Base-by-base conservation (phyloP, 805 yeast genomes). In the Yarrowia hollandica region DNA sequence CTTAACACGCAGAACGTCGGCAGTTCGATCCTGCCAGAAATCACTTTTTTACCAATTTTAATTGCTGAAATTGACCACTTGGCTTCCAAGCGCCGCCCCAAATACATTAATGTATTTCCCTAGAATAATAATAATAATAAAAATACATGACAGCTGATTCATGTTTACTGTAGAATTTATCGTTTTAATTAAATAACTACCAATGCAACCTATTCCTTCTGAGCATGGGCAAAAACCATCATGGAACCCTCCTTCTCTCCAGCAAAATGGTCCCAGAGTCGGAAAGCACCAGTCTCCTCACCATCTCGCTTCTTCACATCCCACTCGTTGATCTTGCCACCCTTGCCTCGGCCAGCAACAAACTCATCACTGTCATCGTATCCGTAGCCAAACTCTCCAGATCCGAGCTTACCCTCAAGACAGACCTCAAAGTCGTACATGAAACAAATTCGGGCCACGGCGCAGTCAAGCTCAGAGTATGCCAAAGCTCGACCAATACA, bases 1-100 rank as follows among this genome's bases (percentile, higher is more conserved):
- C 96, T 88, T 90, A 89, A 90, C 97, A 90, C 96, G 96, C 96
- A 89, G 91, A 88, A 87, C 90, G 96, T 90, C 97, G 96, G 97
- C 96, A 89, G 97, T 90, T 90, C 97, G 96, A 90, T 88, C 96
- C 97, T 90, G 97, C 57, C 57, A 34, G 42, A 50, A 35, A 34
- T 50, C 57, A 9, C 19, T n/a, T 22, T 38, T 21, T 21, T 38
- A n/a, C 19, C 28, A 21, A 14, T n/a, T n/a, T n/a, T n/a, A n/a
- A n/a, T n/a, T n/a, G n/a, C n/a, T n/a, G n/a, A n/a, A n/a, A n/a
- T n/a, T n/a, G n/a, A n/a, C n/a, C n/a, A n/a, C n/a, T n/a, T n/a
- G n/a, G n/a, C n/a, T n/a, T n/a, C n/a, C n/a, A n/a, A n/a, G n/a
- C n/a, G n/a, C n/a, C n/a, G n/a, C n/a, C n/a, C n/a, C n/a, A n/a